Percentiles rank a stretch among this genome's conserved stretches.
These are phyloP conservation scores for Teratosphaeria destructans DNA, from an alignment of 2,329 filamentous ascomycete species.

Conservation along the genomic window DNA sequence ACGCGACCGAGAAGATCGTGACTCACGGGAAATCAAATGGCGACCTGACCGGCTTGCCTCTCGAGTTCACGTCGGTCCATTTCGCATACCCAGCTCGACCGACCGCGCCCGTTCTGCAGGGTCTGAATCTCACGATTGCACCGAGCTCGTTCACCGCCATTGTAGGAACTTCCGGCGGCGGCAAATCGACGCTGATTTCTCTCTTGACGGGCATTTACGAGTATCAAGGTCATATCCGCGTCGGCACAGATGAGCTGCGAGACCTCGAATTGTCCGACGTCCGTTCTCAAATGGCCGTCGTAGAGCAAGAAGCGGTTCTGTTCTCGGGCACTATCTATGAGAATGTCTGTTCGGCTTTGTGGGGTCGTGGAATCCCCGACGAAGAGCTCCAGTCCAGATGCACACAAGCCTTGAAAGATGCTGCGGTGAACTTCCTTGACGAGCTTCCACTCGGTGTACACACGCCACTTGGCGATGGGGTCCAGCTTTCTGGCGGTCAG, in stretches of 20 bases:
- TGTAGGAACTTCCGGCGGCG: slow-evolving; percentile 35
- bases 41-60: slow-evolving; percentile 15
- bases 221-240: slow-evolving; percentile 28
- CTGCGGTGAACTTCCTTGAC: slow-evolving; percentile 35
- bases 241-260: slow-evolving; percentile 32
- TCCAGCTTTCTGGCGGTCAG: slow-evolving; percentile 37
- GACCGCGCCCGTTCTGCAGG: slow-evolving; percentile 30
- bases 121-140: slow-evolving; percentile 26
- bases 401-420: slow-evolving; percentile 27
- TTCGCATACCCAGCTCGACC: slow-evolving; percentile 37
- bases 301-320: slow-evolving; percentile 36
- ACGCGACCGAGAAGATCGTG: slow-evolving; percentile 11
- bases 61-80: slow-evolving; percentile 29
- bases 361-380: slow-evolving; percentile 4
- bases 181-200: slow-evolving; percentile 35
- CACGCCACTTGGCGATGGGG: slow-evolving; percentile 33
- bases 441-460: slow-evolving; percentile 35
- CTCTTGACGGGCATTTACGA: slow-evolving; percentile 34
- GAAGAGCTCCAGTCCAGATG: slow-evolving; percentile 17
- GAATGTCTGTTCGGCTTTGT: slow-evolving; percentile 33
- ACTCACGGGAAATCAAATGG: slow-evolving; percentile 3
- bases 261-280: slow-evolving; percentile 26
- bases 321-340: slow-evolving; percentile 36
- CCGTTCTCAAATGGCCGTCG: slow-evolving; percentile 33
- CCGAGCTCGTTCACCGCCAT: slow-evolving; percentile 35